These are phyloP conservation scores for Kluyveromyces dobzhanskii DNA, from an alignment of 805 yeast species.

Conservation along the genomic window DNA sequence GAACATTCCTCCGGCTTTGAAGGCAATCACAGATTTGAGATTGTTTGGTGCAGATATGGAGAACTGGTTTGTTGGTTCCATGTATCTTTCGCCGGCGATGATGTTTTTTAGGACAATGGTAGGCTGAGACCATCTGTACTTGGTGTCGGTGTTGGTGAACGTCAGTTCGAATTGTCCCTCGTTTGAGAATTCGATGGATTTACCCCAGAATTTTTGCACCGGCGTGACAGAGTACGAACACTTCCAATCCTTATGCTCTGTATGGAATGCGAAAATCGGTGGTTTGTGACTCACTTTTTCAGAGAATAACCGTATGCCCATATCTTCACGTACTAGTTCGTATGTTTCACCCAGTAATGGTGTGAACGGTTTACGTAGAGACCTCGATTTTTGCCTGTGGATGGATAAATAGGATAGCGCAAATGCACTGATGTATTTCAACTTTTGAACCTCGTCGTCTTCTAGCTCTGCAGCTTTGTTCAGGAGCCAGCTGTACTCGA, in stretches of 20 bases:
- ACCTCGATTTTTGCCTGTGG: slow-evolving; percentile 65
- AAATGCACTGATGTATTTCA: slow-evolving; percentile 66
- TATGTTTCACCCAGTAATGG: slow-evolving; percentile 91
- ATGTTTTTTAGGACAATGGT: slow-evolving; percentile 75
- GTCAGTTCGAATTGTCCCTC: slow-evolving; percentile 58
- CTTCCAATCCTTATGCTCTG: slow-evolving; percentile 68
- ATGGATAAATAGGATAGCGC: slow-evolving; percentile 69
- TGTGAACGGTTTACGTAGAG: slow-evolving; percentile 84
- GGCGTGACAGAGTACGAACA: slow-evolving; percentile 59
- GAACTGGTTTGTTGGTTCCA: slow-evolving; percentile 72
- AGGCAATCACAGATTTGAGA: slow-evolving; percentile 58
- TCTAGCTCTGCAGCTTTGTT: slow-evolving; percentile 45
- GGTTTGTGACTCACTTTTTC: slow-evolving; percentile 92
- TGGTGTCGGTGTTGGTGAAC: slow-evolving; percentile 53
- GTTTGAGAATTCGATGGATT: slow-evolving; percentile 74
- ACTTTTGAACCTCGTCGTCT: slow-evolving; percentile 45
- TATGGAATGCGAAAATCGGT: slow-evolving; percentile 65
- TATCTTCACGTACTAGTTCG: slow-evolving; percentile 80
- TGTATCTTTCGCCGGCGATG: slow-evolving; percentile 89
- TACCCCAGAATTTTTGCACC: slow-evolving; percentile 90
- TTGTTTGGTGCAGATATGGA: slow-evolving; percentile 60
- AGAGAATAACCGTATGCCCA: slow-evolving; percentile 61
- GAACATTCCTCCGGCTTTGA: slow-evolving; percentile 76
- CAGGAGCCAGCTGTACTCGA: slow-evolving; percentile 67
- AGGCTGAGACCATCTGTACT: slow-evolving; percentile 74